Conservation (phyloP, 768 basidiomycete genomes). For the Leccinum rimulosum region DNA sequence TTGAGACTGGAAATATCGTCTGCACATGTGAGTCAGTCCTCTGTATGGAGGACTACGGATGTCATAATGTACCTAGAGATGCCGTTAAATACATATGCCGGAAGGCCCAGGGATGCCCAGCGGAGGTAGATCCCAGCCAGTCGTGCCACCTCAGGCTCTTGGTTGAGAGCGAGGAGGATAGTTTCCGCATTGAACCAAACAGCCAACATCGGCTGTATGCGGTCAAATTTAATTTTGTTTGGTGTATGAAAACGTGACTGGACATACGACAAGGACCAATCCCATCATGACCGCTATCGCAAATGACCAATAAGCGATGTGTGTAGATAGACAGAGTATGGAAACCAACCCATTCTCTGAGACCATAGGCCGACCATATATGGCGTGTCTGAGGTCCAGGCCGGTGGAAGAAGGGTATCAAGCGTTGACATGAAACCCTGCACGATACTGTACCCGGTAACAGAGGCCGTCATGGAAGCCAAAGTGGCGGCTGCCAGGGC, state of each 20-base stretch:
- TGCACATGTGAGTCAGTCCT: conserved; percentile 9
- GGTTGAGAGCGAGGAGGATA: conserved; percentile 70
- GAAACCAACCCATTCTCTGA: conserved; percentile 74
- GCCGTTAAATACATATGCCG: conserved; percentile 62
- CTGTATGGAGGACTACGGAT: background rate
- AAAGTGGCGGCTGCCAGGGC: conserved; percentile 83
- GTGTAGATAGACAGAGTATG: background rate
- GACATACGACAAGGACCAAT: conserved; percentile 56
- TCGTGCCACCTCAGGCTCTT: conserved; percentile 81
- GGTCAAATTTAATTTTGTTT: background rate
- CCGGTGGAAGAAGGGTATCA: conserved; percentile 91
- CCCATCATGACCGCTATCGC: conserved; percentile 59
- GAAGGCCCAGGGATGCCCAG: conserved; percentile 75
- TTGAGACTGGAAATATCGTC: conserved; percentile 72
- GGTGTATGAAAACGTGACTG: background rate
- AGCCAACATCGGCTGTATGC: conserved; percentile 47
- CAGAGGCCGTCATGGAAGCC: conserved; percentile 70
- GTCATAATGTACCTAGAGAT: conserved; percentile 43
- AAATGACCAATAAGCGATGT: conserved; percentile 6
- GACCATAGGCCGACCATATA: conserved; percentile 87
- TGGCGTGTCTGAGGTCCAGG: conserved; percentile 89
- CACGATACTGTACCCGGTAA: conserved; percentile 58
- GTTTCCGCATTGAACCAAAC: conserved; percentile 85
- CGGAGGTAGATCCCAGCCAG: conserved; percentile 76
- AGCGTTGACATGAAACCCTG: conserved; percentile 82